Base-by-base conservation (phyloP, 2,329 filamentous ascomycete genomes). In the Fusarium pseudocircinatum region DNA sequence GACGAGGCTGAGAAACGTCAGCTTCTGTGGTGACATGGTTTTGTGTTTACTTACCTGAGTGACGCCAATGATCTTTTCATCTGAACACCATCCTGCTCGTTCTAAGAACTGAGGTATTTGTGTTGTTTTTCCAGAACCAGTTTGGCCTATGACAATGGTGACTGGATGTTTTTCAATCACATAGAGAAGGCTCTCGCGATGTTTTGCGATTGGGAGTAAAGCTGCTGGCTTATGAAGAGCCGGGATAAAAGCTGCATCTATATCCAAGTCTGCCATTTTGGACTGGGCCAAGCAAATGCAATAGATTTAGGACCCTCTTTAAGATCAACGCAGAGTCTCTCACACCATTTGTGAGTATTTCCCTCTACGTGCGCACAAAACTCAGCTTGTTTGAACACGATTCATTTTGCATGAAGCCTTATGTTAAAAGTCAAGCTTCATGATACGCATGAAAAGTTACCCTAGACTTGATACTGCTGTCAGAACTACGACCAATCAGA, bases 91-190 rank as follows among this genome's bases (percentile, higher is more conserved):
- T 82, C 96, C 96, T 78, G 93, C 94, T 76, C 93, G 87, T 65
- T 97, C 92, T 18, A 98, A 88, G 77, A 93, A 98, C 77, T 98
- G 96, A 2, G 96, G 96, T 47, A 98, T 92, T 80, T 98, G 96
- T 0, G 96, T 98, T 3, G 95, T 97, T 83, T 98, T 98, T 46
- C 96, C 95, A 30, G 94, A 97, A 8, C 96, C 96, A 3, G 96
- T 98, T 80, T 98, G 95, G 14, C 96, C 96, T 61, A 98, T 91
- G 18, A 98, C 90, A 57, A 98, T 94, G 1, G 94, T 96, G 64
- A 98, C 92, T 0, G 93, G 92, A 72, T 90, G 90, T 13, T 90
- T 95, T 81, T 98, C 96, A 66, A 98, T 89, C 20, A 95, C 87
- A 82, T 97, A 98, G 5, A 98, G 88, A 4, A 99, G 85, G 60